Base-by-base conservation (phyloP, 768 basidiomycete genomes). In the Lentinus tigrinus region DNA sequence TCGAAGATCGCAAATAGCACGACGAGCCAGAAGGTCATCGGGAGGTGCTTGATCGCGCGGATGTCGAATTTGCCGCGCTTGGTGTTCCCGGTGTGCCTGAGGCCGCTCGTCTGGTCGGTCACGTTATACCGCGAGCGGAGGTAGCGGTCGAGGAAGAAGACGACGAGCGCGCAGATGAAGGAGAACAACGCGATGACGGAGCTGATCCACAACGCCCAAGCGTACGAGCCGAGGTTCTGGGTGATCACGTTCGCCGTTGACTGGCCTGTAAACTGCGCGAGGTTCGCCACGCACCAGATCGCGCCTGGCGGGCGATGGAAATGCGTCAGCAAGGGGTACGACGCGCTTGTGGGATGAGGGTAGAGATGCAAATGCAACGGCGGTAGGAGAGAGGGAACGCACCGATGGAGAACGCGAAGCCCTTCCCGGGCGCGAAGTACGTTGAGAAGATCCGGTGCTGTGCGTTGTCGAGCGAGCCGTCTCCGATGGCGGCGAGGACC, bases 371-470 rank as follows among this genome's bases (percentile, higher is more conserved):
- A n/a, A n/a, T n/a, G n/a, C n/a, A n/a, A n/a, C n/a, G n/a, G n/a
- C n/a, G 37, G 43, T 0, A n/a, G 2, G 23, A 38, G 19, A 3
- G 21, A 37, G 28, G 17, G 52, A 38, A 52, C 66, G 50, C 36
- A 66, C 70, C 72, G 46, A 75, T 75, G 26, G 74, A 74, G 57
- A 72, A 72, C 23, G 70, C 75, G 52, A 76, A 75, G 11, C 77
- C 77, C 39, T 67, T 67, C n/a, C 77, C 77, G 14, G 74, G 74
- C 3, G 74, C 74, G 50, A 78, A 77, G 63, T 78, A 78, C 6
- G 77, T 76, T 23, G 75, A 72, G 66, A 78, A 75, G 26, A 78
- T 75, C 17, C 75, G 70, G 62, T 78, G 77, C 60, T 78, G 76
- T 2, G 75, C 75, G 57, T 76, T 77, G 61, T 77, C 76, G 24